phyloP scores from a whole-genome alignment of 2,329 filamentous ascomycete species.

The Colletotrichum echinochloae region DNA sequence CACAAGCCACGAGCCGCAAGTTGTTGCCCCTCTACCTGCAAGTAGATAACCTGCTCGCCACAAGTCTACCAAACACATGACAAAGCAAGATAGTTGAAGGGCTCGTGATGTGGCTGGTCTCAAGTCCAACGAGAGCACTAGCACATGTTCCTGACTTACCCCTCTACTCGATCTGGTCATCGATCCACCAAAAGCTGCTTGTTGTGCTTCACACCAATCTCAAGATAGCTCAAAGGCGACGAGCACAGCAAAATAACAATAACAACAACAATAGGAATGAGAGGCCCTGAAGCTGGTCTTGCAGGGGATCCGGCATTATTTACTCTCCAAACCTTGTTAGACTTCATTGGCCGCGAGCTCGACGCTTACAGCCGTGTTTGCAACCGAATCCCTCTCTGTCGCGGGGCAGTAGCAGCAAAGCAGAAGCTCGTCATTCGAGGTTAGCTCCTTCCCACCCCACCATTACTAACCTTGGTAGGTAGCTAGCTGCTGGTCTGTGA shows the following conservation, averaged over 20 bases:
- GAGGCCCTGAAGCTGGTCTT: conserved; percentile 18
- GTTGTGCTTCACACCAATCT: conserved; percentile 13
- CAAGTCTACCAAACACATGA: background rate
- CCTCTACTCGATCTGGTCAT: conserved; percentile 12
- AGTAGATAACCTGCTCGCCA: background rate
- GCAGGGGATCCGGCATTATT: conserved; percentile 42
- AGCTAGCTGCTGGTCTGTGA: conserved; percentile 9
- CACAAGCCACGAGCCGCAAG: conserved; percentile 6
- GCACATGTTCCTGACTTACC: background rate
- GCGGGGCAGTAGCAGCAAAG: conserved; percentile 6
- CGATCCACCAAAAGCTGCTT: background rate
- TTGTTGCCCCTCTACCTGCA: conserved; percentile 6
- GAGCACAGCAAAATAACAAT: background rate
- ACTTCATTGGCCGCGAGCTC: conserved; percentile 31
- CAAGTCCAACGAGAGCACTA: background rate
- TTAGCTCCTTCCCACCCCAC: conserved; percentile 23
- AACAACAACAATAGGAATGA: too few species aligned
- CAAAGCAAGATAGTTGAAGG: background rate
- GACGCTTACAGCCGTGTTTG: conserved; percentile 27
- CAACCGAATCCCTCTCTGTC: conserved; percentile 15
- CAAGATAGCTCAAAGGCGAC: background rate
- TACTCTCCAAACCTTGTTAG: conserved; percentile 38
- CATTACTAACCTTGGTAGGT: too few species aligned
- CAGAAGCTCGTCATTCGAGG: conserved; percentile 25
- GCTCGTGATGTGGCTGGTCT: background rate